A percentile compares a stretch with the other conserved stretches of the same genome.
These are phyloP conservation scores for Phytopythium oedochilum DNA, from an alignment of 352 stramenopile species.

Conservation along the genomic window DNA sequence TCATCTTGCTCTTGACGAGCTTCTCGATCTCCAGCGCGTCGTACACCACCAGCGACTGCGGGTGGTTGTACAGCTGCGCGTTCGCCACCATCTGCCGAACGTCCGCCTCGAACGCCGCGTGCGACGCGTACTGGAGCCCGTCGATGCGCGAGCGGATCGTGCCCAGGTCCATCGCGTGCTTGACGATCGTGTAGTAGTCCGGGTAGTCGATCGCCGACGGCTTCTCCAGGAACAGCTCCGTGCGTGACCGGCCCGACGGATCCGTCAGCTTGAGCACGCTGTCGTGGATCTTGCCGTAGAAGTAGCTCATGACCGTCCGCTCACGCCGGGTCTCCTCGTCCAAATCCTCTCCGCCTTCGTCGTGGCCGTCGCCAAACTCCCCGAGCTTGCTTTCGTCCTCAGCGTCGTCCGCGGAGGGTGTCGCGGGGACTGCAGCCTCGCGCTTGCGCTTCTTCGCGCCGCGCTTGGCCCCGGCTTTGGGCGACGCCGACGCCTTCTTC, in stretches of 20 bases:
- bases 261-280: slow-evolving; percentile 79
- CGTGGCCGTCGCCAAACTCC: slow-evolving; percentile 10
- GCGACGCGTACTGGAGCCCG: slow-evolving; percentile 50
- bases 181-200: slow-evolving; percentile 90
- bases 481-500: slow-evolving; percentile 12
- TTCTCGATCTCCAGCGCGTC: slow-evolving; percentile 85
- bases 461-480: slow-evolving; percentile 4
- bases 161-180: slow-evolving; percentile 79
- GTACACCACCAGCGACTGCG: slow-evolving; percentile 76
- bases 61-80: slow-evolving; percentile 84
- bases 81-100: slow-evolving; percentile 86
- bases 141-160: slow-evolving; percentile 86
- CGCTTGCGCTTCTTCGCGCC: slow-evolving; percentile 31
- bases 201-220: slow-evolving; percentile 77
- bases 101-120: slow-evolving; percentile 72
- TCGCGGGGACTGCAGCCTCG: background rate
- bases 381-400: slow-evolving; percentile 16
- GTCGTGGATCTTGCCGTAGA: slow-evolving; percentile 83
- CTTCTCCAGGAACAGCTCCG: slow-evolving; percentile 75
- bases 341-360: slow-evolving; percentile 32
- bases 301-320: slow-evolving; percentile 74
- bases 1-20: slow-evolving; percentile 78
- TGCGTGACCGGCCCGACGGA: slow-evolving; percentile 53
- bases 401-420: background rate
- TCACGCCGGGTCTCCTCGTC: slow-evolving; percentile 38